phyloP scores from a whole-genome alignment of 352 stramenopile genomes.

The Globisporangium sylvaticum region DNA sequence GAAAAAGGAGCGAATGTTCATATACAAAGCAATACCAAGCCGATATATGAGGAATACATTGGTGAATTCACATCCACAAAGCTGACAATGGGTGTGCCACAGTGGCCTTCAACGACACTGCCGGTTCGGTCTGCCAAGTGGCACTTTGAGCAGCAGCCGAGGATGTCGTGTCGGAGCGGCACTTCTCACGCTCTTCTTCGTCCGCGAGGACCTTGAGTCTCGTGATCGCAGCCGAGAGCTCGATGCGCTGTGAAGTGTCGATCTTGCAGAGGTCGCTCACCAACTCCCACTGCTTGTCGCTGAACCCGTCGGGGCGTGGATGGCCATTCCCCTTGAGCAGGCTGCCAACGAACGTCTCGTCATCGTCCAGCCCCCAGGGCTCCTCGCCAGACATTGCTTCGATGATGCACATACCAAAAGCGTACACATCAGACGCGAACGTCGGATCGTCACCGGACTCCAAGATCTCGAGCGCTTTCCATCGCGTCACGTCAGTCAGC shows the following conservation, averaged over 20 bases:
- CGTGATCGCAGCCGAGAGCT: constrained; percentile 3
- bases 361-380: constrained; percentile 28
- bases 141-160: constrained; percentile 7
- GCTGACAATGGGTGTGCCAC: constrained; percentile 10
- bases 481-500: constrained; percentile 30
- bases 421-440: constrained; percentile 35
- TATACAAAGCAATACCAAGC: too few species aligned
- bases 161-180: constrained; percentile 5
- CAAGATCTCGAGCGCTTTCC: constrained; percentile 39
- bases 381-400: constrained; percentile 31
- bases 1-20: too few species aligned
- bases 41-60: too few species aligned
- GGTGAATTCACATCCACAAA: too few species aligned
- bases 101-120: constrained; percentile 11
- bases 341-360: constrained; percentile 24
- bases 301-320: constrained; percentile 6
- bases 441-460: constrained; percentile 8
- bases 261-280: constrained; percentile 7
- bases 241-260: constrained; percentile 6
- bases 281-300: constrained; percentile 14
- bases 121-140: constrained; percentile 8
- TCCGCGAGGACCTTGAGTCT: constrained; percentile 11
- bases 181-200: constrained; percentile 10
- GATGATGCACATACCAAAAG: constrained; percentile 43
- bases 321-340: constrained; percentile 9